Evolutionary conservation across 805 yeast species (phyloP), one percentile per base, ranked within the genome.

Genomic region (Ogataea paraovalis): DNA sequence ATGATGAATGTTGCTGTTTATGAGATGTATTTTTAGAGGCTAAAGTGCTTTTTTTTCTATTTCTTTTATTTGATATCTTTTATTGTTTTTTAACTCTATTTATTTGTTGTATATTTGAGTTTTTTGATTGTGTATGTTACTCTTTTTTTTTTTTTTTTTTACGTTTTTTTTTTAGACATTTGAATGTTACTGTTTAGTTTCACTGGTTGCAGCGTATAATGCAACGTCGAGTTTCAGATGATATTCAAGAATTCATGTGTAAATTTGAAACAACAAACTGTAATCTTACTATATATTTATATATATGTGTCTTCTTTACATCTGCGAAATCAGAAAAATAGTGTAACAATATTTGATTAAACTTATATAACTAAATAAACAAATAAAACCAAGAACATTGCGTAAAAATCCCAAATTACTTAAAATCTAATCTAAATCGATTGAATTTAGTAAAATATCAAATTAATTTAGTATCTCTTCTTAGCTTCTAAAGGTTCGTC

Each of bases 401-500:
- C 34, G 13, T 25, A 25, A n/a, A 25, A 25, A 25, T 25, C 28
- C 10, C 28, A 30, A 14, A 14, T 30, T 12, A 30, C 12, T n/a
- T 14, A 30, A 30, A 30, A 30, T 9, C 16, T 4, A 30, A 14
- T 7, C 16, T 7, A 14, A 30, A 30, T 30, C 16, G n/a, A 19
- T 21, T 9, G 12, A 30, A 10, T 4, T 4, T 30, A 10, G n/a
- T 4, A 30, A 30, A 30, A 14, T 7, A 12, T 12, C n/a, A 30
- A 13, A 23, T 8, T 39, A 23, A 71, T 58, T 77, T 83, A 84
- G 78, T 78, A 83, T 75, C 81, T 83, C 81, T 82, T 85, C 81
- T 83, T 85, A 71, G 79, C 68, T 59, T 77, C 80, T 67, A 80
- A 72, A 69, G 87, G 86, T 74, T 85, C 90, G 67, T 85, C 92